phyloP scores from a whole-genome alignment of 1,284 basidiomycete genomes.

The Papiliotrema laurentii region DNA sequence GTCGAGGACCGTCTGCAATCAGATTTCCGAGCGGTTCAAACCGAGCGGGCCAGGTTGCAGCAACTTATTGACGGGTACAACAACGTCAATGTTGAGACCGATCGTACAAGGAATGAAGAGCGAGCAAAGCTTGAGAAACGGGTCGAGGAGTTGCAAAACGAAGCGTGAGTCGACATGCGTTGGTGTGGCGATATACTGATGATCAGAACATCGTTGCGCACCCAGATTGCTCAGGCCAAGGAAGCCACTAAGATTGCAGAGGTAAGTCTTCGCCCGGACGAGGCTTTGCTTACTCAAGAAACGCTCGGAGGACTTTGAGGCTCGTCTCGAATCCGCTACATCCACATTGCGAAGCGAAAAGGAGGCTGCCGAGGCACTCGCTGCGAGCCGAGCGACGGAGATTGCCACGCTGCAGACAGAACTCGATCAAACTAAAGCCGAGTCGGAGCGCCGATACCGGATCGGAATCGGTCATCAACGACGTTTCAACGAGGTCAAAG shows the following conservation, averaged over 20 bases:
- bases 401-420: conserved; percentile 23
- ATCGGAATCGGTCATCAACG: conserved; percentile 36
- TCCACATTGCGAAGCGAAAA: conserved; percentile 31
- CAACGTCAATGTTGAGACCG: conserved; percentile 81
- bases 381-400: conserved; percentile 21
- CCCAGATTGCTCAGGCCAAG: conserved; percentile 71
- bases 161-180: conserved; percentile 56
- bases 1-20: conserved; percentile 72
- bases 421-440: conserved; percentile 16
- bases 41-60: conserved; percentile 76
- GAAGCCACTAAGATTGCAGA: conserved; percentile 59
- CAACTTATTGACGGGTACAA: conserved; percentile 84
- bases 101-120: conserved; percentile 74
- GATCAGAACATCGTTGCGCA: conserved; percentile 56
- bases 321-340: conserved; percentile 32
- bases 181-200: conserved; percentile 51
- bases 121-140: conserved; percentile 72
- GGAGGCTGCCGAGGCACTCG: conserved; percentile 30
- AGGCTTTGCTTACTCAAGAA: conserved; percentile 2
- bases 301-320: conserved; percentile 23
- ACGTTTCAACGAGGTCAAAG: conserved; percentile 6
- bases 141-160: conserved; percentile 69
- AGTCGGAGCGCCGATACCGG: conserved; percentile 20
- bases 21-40: conserved; percentile 72
- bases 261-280: conserved; percentile 6